phyloP scores from a whole-genome alignment of 139 green algal genomes.

The Zygnema cylindricum region DNA sequence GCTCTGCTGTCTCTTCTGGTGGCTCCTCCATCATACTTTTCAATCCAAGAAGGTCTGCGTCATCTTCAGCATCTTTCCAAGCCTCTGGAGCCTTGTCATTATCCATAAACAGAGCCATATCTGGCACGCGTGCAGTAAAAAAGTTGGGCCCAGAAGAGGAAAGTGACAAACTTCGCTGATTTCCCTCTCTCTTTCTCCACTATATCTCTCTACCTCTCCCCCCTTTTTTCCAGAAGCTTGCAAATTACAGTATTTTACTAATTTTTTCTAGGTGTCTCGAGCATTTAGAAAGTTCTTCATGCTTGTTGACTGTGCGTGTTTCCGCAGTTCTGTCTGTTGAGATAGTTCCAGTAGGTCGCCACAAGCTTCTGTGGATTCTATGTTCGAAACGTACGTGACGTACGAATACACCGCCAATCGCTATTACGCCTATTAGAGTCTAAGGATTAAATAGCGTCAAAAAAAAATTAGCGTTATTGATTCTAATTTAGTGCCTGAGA shows the following conservation, averaged over 20 bases:
- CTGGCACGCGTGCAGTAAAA: no score
- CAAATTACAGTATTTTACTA: neutral
- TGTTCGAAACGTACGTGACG: no score
- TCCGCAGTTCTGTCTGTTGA: no score
- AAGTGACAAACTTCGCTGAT: neutral
- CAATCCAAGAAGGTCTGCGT: conserved; percentile 28
- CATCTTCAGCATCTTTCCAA: neutral
- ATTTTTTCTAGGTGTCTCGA: neutral
- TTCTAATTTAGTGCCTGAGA: no score
- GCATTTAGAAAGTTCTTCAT: neutral
- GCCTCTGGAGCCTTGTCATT: neutral
- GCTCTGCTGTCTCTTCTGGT: conserved; percentile 29
- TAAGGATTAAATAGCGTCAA: no score
- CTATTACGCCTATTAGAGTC: no score
- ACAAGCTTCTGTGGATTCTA: no score
- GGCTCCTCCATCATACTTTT: conserved; percentile 34
- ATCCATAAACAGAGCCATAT: conserved; percentile 28
- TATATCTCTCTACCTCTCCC: neutral
- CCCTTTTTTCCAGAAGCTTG: neutral
- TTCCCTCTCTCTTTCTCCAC: neutral
- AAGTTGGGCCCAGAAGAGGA: no score
- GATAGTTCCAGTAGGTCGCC: no score
- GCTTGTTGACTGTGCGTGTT: no score
- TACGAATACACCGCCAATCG: no score
- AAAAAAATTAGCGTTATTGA: no score